Evolutionary conservation across 768 basidiomycete genomes (phyloP), one percentile per base, ranked within the genome.

Genomic region (Kwoniella mangroviensis): DNA sequence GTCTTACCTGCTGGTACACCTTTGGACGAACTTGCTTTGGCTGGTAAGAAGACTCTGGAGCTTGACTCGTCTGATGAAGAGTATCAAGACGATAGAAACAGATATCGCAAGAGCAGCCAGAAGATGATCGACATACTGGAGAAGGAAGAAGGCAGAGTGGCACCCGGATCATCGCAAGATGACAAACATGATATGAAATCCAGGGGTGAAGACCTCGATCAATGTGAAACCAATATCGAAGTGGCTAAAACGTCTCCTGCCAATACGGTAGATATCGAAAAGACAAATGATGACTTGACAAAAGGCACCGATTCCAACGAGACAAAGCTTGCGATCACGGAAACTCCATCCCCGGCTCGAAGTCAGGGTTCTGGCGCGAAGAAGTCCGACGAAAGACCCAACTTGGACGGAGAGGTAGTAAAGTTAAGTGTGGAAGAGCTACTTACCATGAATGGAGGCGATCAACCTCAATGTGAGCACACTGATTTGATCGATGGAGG

Each of bases 1-100:
- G 54, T 55, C 0, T 26, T 68, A 10, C 67, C 67, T 28, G 60
- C 67, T n/a, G 67, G 59, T 57, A 68, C 67, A n/a, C 67, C 67
- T 13, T 51, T 68, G 19, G 67, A 68, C 45, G 67, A 68, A 21
- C 60, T 68, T 9, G 67, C 67, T 43, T 40, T 68, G 26, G n/a
- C 52, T 2, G 67, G 67, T 3, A 34, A 45, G 60, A 68, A 62
- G 42, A 68, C 67, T 43, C 26, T 68, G 24, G 60, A 54, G 28
- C 28, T 24, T 15, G 7, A n/a, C 7, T 28, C 24, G 26, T 26
- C 58, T 56, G 52, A 40, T 28, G 21, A 26, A 1, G 56, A 66
- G 10, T 19, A 19, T 9, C 9, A 11, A 15, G 53, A 49, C n/a
- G 17, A 13, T 24, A 15, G 41, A 45, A 7, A 28, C 28, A 17